A percentile compares a stretch with the other conserved stretches of the same genome.
These are phyloP conservation scores for Cicer pinnatifidum DNA, from an alignment of 306 rosid species.

Conservation along the genomic window DNA sequence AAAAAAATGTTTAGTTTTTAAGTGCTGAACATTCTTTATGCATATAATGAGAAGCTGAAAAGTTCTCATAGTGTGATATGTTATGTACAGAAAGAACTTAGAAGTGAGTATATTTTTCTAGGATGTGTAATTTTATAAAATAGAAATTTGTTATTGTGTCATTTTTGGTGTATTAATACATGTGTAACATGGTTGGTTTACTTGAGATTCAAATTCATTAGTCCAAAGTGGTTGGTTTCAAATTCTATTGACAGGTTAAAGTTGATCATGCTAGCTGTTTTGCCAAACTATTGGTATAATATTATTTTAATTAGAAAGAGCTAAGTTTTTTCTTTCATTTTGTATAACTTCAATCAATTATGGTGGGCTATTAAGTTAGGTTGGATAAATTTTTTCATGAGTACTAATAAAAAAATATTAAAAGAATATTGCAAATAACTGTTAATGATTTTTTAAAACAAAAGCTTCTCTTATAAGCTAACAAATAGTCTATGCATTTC, in stretches of 20 bases:
- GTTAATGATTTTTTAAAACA: no score
- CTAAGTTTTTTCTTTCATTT: neutral
- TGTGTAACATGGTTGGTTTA: slow-evolving; percentile 37
- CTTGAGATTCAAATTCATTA: slow-evolving; percentile 21
- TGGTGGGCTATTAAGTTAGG: neutral
- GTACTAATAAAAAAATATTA: neutral
- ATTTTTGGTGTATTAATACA: slow-evolving; percentile 17
- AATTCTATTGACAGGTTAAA: slow-evolving; percentile 4
- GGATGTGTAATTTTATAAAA: slow-evolving; percentile 38
- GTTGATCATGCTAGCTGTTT: neutral
- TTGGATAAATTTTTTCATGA: neutral
- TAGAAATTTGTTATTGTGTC: neutral
- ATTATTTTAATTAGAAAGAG: neutral
- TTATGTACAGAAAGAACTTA: slow-evolving; percentile 29
- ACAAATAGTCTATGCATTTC: no score
- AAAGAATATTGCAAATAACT: no score
- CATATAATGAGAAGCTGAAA: neutral
- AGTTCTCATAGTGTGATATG: neutral
- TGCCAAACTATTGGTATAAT: neutral
- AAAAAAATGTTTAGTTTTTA: neutral
- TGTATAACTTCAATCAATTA: slow-evolving; percentile 6
- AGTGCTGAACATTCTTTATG: slow-evolving; percentile 13
- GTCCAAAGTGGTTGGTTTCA: neutral
- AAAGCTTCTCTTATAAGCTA: no score
- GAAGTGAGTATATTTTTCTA: slow-evolving; percentile 21